Evolutionary conservation across 495 filamentous ascomycete species (phyloP).

Genomic region (Viridothelium virens): DNA sequence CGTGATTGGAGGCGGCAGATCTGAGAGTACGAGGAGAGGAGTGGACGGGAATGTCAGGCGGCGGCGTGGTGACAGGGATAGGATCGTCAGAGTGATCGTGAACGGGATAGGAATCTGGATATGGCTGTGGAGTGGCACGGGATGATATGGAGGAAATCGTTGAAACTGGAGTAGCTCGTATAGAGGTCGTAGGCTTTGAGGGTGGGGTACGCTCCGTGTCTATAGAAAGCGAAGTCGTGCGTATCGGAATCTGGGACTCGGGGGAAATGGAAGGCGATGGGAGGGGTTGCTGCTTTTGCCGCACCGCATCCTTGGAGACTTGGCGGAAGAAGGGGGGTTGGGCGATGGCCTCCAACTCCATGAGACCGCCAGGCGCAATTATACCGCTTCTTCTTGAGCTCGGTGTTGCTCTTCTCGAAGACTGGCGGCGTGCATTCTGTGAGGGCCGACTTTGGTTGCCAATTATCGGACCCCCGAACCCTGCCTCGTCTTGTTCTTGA

Average conservation of each 20-base stretch:
- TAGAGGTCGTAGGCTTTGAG: neutral
- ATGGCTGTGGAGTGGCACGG: slow-evolving; percentile 1
- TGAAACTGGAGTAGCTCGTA: neutral
- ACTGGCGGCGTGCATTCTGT: neutral
- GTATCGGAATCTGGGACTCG: neutral
- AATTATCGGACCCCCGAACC: neutral
- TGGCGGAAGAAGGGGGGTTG: slow-evolving; percentile 9
- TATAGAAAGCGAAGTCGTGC: neutral
- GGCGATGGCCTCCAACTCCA: neutral
- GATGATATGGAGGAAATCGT: neutral
- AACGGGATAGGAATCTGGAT: neutral
- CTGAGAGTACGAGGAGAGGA: neutral
- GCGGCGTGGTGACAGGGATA: slow-evolving; percentile 1
- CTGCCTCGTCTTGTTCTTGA: neutral
- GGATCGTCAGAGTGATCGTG: slow-evolving; percentile 3
- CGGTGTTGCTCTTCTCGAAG: neutral
- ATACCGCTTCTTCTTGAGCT: neutral
- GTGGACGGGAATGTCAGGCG: neutral
- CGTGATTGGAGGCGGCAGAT: slow-evolving; percentile 1
- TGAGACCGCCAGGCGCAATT: neutral
- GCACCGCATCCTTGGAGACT: slow-evolving; percentile 1
- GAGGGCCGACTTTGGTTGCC: neutral
- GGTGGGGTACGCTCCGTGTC: neutral
- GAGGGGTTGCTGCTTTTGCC: neutral
- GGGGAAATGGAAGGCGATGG: neutral